Evolutionary conservation across 805 yeast species (phyloP).

Genomic region (Kluyveromyces aestuarii): DNA sequence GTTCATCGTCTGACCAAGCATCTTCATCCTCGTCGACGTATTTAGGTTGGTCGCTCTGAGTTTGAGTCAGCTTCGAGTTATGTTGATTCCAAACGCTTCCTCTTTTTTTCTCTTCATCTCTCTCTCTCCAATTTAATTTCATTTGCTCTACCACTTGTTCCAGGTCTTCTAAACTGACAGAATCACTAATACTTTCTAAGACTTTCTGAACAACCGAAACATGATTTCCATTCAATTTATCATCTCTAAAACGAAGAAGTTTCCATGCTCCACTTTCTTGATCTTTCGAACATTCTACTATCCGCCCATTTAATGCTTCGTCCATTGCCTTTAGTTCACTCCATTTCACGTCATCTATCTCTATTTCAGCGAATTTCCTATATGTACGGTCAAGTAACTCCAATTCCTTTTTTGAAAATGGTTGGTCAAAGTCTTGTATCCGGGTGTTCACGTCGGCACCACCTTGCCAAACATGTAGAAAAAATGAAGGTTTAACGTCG

Average conservation of each 20-base stretch:
- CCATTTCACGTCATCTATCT: conserved; percentile 70
- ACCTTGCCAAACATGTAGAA: conserved; percentile 75
- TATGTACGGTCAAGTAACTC: conserved; percentile 37
- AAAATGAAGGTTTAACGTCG: conserved; percentile 65
- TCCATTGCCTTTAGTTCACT: conserved; percentile 52
- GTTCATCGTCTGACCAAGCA: conserved; percentile 25
- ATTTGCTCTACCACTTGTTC: conserved; percentile 48
- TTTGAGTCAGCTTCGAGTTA: conserved; percentile 1
- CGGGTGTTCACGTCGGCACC: conserved; percentile 29
- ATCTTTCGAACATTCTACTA: conserved; percentile 75
- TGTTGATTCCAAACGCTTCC: conserved; percentile 2
- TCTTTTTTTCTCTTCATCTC: conserved; percentile 32
- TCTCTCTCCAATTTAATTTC: conserved; percentile 49
- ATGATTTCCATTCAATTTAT: conserved; percentile 83
- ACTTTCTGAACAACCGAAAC: conserved; percentile 73
- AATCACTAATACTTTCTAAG: conserved; percentile 74
- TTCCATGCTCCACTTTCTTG: conserved; percentile 63
- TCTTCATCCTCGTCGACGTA: conserved; percentile 26
- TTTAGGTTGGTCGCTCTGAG: conserved; percentile 12
- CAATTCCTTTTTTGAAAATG: conserved; percentile 25
- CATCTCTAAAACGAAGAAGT: conserved; percentile 84
- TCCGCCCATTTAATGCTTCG: conserved; percentile 82
- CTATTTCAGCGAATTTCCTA: conserved; percentile 56
- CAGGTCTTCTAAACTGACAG: conserved; percentile 74
- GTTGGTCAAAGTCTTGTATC: conserved; percentile 22